phyloP scores from a whole-genome alignment of 1,139 yeast species.

The Lodderomyces parapsilosis region DNA sequence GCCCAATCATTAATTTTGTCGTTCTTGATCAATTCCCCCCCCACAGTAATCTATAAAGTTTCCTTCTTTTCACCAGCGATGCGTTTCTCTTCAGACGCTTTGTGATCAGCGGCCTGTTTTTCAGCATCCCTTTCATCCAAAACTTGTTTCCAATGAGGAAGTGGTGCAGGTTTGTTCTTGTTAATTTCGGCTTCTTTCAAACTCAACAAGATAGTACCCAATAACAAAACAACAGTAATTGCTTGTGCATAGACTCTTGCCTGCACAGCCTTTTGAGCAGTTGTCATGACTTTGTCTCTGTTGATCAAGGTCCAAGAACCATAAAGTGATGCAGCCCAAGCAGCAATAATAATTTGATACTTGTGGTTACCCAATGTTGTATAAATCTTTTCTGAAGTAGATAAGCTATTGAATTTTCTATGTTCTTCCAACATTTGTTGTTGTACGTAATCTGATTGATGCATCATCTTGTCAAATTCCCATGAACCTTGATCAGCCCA shows the following conservation, averaged over 20 bases:
- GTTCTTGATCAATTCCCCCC: too few relatives aligned
- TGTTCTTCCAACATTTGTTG: slow-evolving; percentile 44
- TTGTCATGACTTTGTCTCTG: slow-evolving; percentile 73
- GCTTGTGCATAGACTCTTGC: slow-evolving; percentile 96
- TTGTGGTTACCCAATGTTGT: slow-evolving; percentile 56
- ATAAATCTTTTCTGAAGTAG: slow-evolving; percentile 44
- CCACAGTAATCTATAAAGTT: not conserved
- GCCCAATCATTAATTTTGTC: not conserved
- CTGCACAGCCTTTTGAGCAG: slow-evolving; percentile 83
- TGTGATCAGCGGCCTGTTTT: slow-evolving; percentile 13
- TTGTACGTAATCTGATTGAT: slow-evolving; percentile 32
- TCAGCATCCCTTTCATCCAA: slow-evolving; percentile 26
- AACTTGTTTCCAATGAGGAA: slow-evolving; percentile 41
- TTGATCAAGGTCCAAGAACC: slow-evolving; percentile 81
- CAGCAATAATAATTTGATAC: slow-evolving; percentile 70
- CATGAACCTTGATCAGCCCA: slow-evolving; percentile 52
- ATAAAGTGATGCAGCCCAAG: slow-evolving; percentile 86
- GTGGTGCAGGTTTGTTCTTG: slow-evolving; percentile 32
- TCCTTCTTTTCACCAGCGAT: not conserved
- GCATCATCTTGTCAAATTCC: slow-evolving; percentile 43
- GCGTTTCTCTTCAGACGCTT: not conserved
- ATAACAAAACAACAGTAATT: slow-evolving; percentile 61
- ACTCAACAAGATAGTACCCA: slow-evolving; percentile 63
- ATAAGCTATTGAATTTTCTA: slow-evolving; percentile 49
- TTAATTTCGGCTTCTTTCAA: slow-evolving; percentile 59